Percentiles rank a stretch among this genome's conserved stretches.
phyloP scores from a whole-genome alignment of 768 basidiomycete genomes.

The Hydnum rufescens region DNA sequence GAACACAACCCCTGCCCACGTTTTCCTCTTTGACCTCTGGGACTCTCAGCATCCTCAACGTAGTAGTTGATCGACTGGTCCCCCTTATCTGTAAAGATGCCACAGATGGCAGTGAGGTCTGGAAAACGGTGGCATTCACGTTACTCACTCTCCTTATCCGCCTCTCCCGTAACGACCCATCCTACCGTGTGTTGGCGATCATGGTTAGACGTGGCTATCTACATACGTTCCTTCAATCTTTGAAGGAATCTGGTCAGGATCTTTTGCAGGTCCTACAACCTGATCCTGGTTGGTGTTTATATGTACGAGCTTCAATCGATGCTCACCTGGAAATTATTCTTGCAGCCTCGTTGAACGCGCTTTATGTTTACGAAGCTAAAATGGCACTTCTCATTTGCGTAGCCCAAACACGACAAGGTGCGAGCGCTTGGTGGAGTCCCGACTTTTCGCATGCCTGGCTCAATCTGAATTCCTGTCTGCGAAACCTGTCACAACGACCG shows the following conservation, averaged over 20 bases:
- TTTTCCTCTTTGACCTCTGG: conserved; percentile 23
- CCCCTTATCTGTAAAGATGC: conserved; percentile 69
- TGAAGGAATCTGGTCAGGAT: conserved; percentile 64
- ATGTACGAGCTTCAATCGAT: neutral
- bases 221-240: conserved; percentile 56
- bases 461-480: conserved; percentile 79
- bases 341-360: conserved; percentile 67
- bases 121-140: conserved; percentile 92
- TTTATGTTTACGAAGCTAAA: conserved; percentile 91
- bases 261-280: conserved; percentile 64
- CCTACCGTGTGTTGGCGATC: conserved; percentile 35
- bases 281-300: conserved; percentile 55
- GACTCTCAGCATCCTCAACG: conserved; percentile 46
- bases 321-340: neutral
- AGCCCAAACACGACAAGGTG: conserved; percentile 63
- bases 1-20: neutral
- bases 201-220: conserved; percentile 60
- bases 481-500: conserved; percentile 63
- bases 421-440: conserved; percentile 69
- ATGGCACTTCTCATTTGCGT: conserved; percentile 76
- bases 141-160: conserved; percentile 64
- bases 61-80: conserved; percentile 50
- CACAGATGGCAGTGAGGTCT: conserved; percentile 86
- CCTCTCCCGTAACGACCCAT: conserved; percentile 49
- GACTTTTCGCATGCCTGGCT: conserved; percentile 49